phyloP scores from a whole-genome alignment of 83 land plant species.

The Diphasiastrum complanatum region DNA sequence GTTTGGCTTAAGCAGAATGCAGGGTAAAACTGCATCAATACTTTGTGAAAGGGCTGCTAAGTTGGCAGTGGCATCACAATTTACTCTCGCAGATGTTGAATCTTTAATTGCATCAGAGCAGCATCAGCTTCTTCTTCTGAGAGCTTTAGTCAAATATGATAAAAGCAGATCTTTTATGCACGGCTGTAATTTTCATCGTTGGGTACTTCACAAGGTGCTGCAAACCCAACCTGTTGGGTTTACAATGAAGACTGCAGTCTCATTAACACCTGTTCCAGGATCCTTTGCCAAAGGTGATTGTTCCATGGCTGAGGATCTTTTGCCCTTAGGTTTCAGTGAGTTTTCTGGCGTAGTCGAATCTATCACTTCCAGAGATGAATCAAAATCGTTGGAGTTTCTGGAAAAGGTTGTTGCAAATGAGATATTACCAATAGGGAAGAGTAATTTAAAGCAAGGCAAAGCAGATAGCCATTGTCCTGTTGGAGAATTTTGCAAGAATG shows the following conservation, averaged over 20 bases:
- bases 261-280: no score
- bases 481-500: neutral
- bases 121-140: slow-evolving; percentile 29
- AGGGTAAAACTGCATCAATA: slow-evolving; percentile 22
- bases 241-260: slow-evolving; percentile 9
- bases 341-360: neutral
- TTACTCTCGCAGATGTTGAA: slow-evolving; percentile 23
- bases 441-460: no score
- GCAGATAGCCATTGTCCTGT: neutral
- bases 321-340: no score
- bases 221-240: slow-evolving; percentile 19
- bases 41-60: slow-evolving; percentile 31
- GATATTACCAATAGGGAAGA: no score
- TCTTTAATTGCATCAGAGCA: slow-evolving; percentile 10
- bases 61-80: slow-evolving; percentile 21
- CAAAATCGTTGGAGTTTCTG: slow-evolving; percentile 20
- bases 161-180: slow-evolving; percentile 17
- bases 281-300: slow-evolving; percentile 12
- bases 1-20: neutral
- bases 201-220: slow-evolving; percentile 22
- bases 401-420: slow-evolving; percentile 14
- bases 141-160: slow-evolving; percentile 29
- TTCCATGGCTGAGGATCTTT: slow-evolving; percentile 12
- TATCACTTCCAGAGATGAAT: slow-evolving; percentile 11
- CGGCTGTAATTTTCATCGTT: slow-evolving; percentile 30